Evolutionary conservation across 805 yeast species (phyloP).

Genomic region (Cyberlindnera xylosilytica): DNA sequence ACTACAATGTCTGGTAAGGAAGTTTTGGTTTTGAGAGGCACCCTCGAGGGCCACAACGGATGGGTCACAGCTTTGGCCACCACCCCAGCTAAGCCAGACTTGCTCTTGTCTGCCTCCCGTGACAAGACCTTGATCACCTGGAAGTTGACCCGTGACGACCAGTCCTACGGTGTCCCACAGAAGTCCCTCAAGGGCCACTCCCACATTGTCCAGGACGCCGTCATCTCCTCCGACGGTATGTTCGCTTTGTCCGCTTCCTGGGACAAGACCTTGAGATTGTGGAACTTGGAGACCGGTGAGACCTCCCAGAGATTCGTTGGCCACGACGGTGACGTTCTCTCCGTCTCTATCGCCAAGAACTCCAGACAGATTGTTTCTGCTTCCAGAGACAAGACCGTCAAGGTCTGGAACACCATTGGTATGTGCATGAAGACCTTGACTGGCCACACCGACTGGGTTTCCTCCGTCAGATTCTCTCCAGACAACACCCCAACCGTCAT

Average conservation of each 20-base stretch:
- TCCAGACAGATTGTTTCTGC: slow-evolving; percentile 98
- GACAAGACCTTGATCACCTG: slow-evolving; percentile 98
- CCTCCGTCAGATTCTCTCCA: slow-evolving; percentile 97
- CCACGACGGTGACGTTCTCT: slow-evolving; percentile 95
- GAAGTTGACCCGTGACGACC: slow-evolving; percentile 95
- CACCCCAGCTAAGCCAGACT: slow-evolving; percentile 96
- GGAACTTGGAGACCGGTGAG: slow-evolving; percentile 95
- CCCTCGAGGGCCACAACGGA: slow-evolving; percentile 95
- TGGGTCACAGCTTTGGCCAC: slow-evolving; percentile 99
- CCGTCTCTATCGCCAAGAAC: slow-evolving; percentile 94
- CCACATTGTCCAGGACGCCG: slow-evolving; percentile 97
- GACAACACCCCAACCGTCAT: slow-evolving; percentile 70
- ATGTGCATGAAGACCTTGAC: slow-evolving; percentile 90
- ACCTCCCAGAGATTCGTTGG: slow-evolving; percentile 94
- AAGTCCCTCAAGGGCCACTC: slow-evolving; percentile 97
- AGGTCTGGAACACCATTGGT: slow-evolving; percentile 99
- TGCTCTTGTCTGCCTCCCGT: slow-evolving; percentile 97
- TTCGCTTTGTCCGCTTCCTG: slow-evolving; percentile 98
- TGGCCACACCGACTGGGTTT: slow-evolving; percentile 99
- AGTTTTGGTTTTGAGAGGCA: slow-evolving; percentile 99
- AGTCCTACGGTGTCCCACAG: slow-evolving; percentile 97
- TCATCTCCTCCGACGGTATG: slow-evolving; percentile 96
- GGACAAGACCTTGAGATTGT: slow-evolving; percentile 98
- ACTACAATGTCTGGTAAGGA: slow-evolving; percentile 74
- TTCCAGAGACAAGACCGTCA: slow-evolving; percentile 98